These are phyloP conservation scores for Pythium vanterpoolii DNA, from an alignment of 352 stramenopile species.

Conservation along the genomic window DNA sequence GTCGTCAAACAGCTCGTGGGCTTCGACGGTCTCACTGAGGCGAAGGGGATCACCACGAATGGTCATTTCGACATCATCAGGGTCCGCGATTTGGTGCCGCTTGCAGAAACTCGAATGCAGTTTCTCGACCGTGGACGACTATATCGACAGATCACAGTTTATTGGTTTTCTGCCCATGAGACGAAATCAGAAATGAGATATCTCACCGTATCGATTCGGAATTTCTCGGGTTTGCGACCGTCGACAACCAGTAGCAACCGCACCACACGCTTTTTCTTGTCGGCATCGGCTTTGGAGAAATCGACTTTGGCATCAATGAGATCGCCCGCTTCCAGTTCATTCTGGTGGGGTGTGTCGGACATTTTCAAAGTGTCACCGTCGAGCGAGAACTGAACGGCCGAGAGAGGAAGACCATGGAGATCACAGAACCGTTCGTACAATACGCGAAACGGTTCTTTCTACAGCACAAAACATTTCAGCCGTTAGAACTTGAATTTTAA, in stretches of 20 bases:
- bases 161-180: too few relatives aligned
- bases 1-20: constrained; percentile 46
- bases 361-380: constrained; percentile 43
- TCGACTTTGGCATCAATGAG: constrained; percentile 75
- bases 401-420: constrained; percentile 50
- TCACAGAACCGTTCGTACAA: constrained; percentile 67
- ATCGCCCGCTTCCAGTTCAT: constrained; percentile 55
- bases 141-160: too few relatives aligned
- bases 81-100: constrained; percentile 45
- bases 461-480: background rate
- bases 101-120: constrained; percentile 61
- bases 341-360: constrained; percentile 25
- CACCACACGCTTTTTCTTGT: constrained; percentile 52
- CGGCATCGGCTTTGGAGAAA: constrained; percentile 45
- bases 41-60: constrained; percentile 38
- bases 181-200: too few relatives aligned
- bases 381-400: constrained; percentile 57
- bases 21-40: constrained; percentile 42
- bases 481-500: too few relatives aligned
- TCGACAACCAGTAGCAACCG: constrained; percentile 53
- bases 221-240: constrained; percentile 49
- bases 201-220: constrained; percentile 67
- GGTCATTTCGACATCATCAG: constrained; percentile 51
- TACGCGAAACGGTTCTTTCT: constrained; percentile 65
- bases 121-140: constrained; percentile 58